These are phyloP conservation scores for Arabidopsis hybrid DNA, from an alignment of 441 rosid species.

Conservation along the genomic window DNA sequence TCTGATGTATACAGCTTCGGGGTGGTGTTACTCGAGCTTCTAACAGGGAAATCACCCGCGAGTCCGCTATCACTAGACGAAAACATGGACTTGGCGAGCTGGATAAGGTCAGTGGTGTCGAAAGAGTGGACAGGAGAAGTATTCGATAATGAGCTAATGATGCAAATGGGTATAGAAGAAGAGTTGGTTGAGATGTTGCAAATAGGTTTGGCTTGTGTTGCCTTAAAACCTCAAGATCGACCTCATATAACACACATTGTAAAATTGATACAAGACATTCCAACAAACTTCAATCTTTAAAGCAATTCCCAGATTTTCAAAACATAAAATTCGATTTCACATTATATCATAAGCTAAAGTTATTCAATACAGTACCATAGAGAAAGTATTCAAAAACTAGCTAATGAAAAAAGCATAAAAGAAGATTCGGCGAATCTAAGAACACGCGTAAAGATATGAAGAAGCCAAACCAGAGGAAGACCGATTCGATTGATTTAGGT, in stretches of 20 bases:
- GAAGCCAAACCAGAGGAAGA: constrained; percentile 33
- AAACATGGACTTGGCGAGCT: constrained; percentile 70
- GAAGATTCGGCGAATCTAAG: constrained; percentile 55
- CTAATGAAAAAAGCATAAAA: neutral
- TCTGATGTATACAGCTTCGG: constrained; percentile 96
- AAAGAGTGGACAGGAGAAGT: constrained; percentile 60
- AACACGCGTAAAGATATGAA: constrained; percentile 1
- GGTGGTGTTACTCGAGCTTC: constrained; percentile 77
- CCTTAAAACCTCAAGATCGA: constrained; percentile 40
- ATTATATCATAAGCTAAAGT: neutral
- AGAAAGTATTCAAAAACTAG: neutral
- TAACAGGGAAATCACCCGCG: constrained; percentile 83
- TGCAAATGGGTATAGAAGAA: constrained; percentile 30
- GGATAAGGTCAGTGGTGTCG: constrained; percentile 82
- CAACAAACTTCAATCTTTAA: neutral
- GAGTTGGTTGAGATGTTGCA: constrained; percentile 48
- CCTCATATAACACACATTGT: constrained; percentile 40
- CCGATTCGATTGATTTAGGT: neutral
- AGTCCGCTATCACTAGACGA: constrained; percentile 41
- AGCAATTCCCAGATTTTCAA: neutral
- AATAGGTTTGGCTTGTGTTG: constrained; percentile 45
- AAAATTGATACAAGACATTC: constrained; percentile 42
- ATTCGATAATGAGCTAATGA: constrained; percentile 40
- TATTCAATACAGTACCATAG: constrained; percentile 33
- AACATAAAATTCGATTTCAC: constrained; percentile 25